Conservation (phyloP, 2,329 filamentous ascomycete species). For the Colletotrichum ledebouriae region DNA sequence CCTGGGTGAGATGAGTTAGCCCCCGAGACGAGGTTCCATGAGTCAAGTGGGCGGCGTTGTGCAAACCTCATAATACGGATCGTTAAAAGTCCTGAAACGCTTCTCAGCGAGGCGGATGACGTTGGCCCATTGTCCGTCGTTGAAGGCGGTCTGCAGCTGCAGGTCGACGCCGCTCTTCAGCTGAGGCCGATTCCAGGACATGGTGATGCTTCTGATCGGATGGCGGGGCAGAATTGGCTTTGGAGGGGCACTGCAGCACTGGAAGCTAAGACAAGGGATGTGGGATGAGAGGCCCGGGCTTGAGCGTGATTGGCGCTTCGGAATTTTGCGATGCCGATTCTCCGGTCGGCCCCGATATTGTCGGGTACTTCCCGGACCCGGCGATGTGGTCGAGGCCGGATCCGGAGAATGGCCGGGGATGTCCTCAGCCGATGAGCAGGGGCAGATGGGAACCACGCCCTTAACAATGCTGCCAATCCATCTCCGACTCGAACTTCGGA, state of each 20-base stretch:
- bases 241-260: slow-evolving; percentile 41
- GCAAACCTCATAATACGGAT: slow-evolving; percentile 68
- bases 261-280: slow-evolving; percentile 24
- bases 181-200: slow-evolving; percentile 48
- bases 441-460: too few relatives aligned
- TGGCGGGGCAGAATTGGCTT: slow-evolving; percentile 44
- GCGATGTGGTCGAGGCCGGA: not conserved
- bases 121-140: slow-evolving; percentile 66
- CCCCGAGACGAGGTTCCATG: not conserved
- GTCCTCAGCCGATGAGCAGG: too few relatives aligned
- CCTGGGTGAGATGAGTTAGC: slow-evolving; percentile 47
- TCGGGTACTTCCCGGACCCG: too few relatives aligned
- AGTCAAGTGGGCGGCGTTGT: slow-evolving; percentile 2
- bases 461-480: too few relatives aligned
- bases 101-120: slow-evolving; percentile 67
- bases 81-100: slow-evolving; percentile 62
- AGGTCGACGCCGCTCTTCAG: slow-evolving; percentile 66
- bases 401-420: not conserved
- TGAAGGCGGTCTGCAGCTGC: slow-evolving; percentile 68
- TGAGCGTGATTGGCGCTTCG: slow-evolving; percentile 28
- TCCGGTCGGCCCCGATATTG: slow-evolving; percentile 2
- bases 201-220: slow-evolving; percentile 44
- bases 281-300: not conserved
- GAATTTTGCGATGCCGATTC: slow-evolving; percentile 9
- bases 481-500: too few relatives aligned